Conservation (phyloP, 148 eudicot species). For the Fagopyrum tataricum region DNA sequence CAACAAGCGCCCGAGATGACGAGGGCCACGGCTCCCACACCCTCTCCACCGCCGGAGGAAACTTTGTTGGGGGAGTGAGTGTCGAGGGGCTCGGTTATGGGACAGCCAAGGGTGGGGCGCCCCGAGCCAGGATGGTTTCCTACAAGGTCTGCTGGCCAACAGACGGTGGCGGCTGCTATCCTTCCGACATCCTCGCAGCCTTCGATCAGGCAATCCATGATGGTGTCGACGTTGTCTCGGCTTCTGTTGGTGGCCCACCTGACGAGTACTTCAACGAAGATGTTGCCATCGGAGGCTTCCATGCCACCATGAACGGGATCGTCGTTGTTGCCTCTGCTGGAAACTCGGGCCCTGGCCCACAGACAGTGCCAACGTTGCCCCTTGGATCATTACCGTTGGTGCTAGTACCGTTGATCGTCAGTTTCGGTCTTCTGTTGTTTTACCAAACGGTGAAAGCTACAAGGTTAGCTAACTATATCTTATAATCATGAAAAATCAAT, state of each 20-base stretch:
- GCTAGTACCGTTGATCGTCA: constrained; percentile 60
- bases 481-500: too few relatives aligned
- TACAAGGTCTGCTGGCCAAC: constrained; percentile 63
- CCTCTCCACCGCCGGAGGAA: constrained; percentile 64
- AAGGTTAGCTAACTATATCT: constrained; percentile 23
- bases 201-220: constrained; percentile 58
- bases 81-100: constrained; percentile 36
- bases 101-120: constrained; percentile 73
- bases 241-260: constrained; percentile 44
- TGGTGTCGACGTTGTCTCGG: constrained; percentile 56
- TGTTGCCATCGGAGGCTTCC: constrained; percentile 48
- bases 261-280: constrained; percentile 30
- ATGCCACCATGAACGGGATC: constrained; percentile 42
- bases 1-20: constrained; percentile 33
- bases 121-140: constrained; percentile 60
- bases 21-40: constrained; percentile 79
- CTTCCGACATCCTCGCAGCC: constrained; percentile 45
- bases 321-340: constrained; percentile 65
- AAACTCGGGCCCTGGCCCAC: constrained; percentile 38
- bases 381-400: constrained; percentile 74
- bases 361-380: constrained; percentile 49
- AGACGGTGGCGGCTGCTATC: constrained; percentile 25
- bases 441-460: constrained; percentile 27
- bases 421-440: constrained; percentile 30
- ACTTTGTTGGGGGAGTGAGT: constrained; percentile 43